Evolutionary conservation across 1,284 basidiomycete species (phyloP), one percentile per base, ranked within the genome.

Genomic region (Cutaneotrichosporon spelunceum): DNA sequence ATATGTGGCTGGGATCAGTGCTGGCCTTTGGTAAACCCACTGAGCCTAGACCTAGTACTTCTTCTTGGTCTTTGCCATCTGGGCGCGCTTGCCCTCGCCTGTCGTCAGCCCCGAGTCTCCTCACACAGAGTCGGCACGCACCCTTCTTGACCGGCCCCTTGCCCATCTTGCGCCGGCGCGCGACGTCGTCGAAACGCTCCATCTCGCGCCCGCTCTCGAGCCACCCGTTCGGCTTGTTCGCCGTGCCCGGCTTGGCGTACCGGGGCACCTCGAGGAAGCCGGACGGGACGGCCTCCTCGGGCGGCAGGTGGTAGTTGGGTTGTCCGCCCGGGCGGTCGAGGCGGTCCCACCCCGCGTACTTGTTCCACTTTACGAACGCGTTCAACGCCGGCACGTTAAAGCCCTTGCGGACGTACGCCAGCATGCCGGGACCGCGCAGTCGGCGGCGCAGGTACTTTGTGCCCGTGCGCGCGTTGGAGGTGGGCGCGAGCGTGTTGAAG

Each of bases 401-500:
- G 42, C 63, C 57, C 57, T 66, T 42, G n/a, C 69, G 70, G 62
- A 71, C 91, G 81, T 93, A 94, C 19, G 83, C 80, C 67, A 87
- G 75, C 85, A 93, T 88, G 52, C 87, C 83, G 0, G 89, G 89
- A 0, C 91, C 91, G 1, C 86, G 84, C 36, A 93, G 83, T 8
- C 87, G 83, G 29, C 83, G 81, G 44, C 87, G 85, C 53, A 93
- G 84, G 80, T 93, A 90, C 78, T 93, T 93, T 23, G 89, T 86
- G 34, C 91, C 91, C 0, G 88, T 91, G 27, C 91, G 87, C 8
- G 84, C 74, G 47, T 85, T 85, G 5, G 83, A 83, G 0, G 90
- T 90, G 78, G 93, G 94, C 78, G 88, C 91, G 3, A 87, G 83
- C 6, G 90, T 93, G 74, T 91, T 85, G 75, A 94, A 94, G 59